These are phyloP conservation scores for Penicillium hordei DNA, from an alignment of 2,329 filamentous ascomycete species.

Conservation along the genomic window DNA sequence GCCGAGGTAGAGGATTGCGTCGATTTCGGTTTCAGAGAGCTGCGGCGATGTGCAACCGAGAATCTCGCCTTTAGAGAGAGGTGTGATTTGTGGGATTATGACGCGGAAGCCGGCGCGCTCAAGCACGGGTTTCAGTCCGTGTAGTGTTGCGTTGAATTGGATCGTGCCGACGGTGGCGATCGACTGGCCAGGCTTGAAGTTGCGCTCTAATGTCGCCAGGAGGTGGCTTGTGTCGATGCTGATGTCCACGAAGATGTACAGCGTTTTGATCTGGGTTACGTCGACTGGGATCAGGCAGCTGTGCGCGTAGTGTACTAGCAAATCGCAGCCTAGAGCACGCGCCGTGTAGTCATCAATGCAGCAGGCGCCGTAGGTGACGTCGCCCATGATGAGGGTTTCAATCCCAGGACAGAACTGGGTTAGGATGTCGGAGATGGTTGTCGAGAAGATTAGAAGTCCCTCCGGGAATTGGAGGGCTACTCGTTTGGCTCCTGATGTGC, in stretches of 20 bases:
- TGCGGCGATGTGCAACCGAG: slow-evolving; percentile 92
- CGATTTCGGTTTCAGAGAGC: slow-evolving; percentile 61
- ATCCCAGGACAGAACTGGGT: slow-evolving; percentile 89
- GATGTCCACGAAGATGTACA: slow-evolving; percentile 98
- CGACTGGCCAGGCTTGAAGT: slow-evolving; percentile 80
- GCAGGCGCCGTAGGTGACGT: slow-evolving; percentile 97
- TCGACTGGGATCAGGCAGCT: slow-evolving; percentile 95
- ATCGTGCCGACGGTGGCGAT: slow-evolving; percentile 95
- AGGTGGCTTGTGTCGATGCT: slow-evolving; percentile 90
- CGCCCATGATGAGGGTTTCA: slow-evolving; percentile 96
- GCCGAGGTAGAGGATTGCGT: slow-evolving; percentile 83
- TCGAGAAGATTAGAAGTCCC: slow-evolving; percentile 90
- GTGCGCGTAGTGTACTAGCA: slow-evolving; percentile 95
- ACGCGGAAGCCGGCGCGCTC: slow-evolving; percentile 83
- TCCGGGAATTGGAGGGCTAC: slow-evolving; percentile 98
- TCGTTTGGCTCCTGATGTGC: slow-evolving; percentile 72
- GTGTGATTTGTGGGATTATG: slow-evolving; percentile 86
- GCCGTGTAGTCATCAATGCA: slow-evolving; percentile 99
- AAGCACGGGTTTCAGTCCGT: slow-evolving; percentile 74
- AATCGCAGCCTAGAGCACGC: slow-evolving; percentile 85
- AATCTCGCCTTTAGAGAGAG: slow-evolving; percentile 91
- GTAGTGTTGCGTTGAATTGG: slow-evolving; percentile 96
- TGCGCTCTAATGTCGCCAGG: slow-evolving; percentile 80
- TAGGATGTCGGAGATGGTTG: slow-evolving; percentile 94
- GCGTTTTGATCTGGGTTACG: slow-evolving; percentile 92